phyloP scores from a whole-genome alignment of 805 yeast species.

The Hyphopichia homilentoma region DNA sequence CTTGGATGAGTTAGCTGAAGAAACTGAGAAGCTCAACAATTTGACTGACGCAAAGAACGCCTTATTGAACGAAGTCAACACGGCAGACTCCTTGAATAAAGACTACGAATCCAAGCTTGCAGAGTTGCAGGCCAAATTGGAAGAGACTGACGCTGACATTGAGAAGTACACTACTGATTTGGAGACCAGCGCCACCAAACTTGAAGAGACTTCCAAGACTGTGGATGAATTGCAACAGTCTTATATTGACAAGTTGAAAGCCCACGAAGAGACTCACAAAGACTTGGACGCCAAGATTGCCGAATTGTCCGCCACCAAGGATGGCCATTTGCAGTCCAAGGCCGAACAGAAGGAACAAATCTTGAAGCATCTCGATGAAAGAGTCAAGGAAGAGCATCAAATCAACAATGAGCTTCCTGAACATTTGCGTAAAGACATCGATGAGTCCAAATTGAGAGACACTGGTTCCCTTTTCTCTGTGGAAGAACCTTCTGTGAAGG shows the following conservation, averaged over 20 bases:
- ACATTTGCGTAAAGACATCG: conserved; percentile 39
- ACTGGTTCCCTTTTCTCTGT: conserved; percentile 36
- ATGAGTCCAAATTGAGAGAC: conserved; percentile 34
- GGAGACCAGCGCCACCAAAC: conserved; percentile 30
- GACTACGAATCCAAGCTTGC: conserved; percentile 43
- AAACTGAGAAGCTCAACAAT: conserved; percentile 47
- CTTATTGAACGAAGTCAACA: conserved; percentile 38
- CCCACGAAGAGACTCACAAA: conserved; percentile 23
- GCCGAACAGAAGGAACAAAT: conserved; percentile 31
- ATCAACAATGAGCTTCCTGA: conserved; percentile 51
- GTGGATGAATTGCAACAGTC: conserved; percentile 31
- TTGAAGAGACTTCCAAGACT: conserved; percentile 36
- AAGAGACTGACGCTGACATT: conserved; percentile 34
- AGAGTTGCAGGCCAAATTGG: conserved; percentile 42
- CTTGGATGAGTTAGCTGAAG: conserved; percentile 48
- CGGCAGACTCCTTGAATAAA: conserved; percentile 42
- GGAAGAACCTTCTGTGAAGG: conserved; percentile 19
- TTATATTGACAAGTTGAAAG: conserved; percentile 20
- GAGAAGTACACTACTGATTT: conserved; percentile 30
- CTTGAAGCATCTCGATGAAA: conserved; percentile 23
- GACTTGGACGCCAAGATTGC: conserved; percentile 42
- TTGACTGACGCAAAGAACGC: conserved; percentile 48
- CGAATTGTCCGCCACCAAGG: conserved; percentile 39
- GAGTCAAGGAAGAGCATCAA: conserved; percentile 44
- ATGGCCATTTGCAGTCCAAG: conserved; percentile 32